Percentiles rank a stretch among this genome's conserved stretches.
Conservation (phyloP, 1,284 basidiomycete genomes). For the Apiotrichum porosum region DNA sequence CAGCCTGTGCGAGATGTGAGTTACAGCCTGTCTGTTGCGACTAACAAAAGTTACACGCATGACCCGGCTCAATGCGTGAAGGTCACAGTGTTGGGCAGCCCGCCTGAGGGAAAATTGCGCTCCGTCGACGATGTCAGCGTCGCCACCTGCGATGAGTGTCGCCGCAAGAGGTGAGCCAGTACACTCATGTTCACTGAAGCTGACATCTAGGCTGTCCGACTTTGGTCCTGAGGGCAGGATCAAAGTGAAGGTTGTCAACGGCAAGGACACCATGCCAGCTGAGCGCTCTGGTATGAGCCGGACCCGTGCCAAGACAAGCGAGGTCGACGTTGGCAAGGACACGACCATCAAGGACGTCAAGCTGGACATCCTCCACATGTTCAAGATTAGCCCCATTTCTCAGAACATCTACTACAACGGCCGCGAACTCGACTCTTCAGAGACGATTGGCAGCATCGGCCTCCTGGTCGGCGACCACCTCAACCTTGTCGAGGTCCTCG, state of each 20-base stretch:
- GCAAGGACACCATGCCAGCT: neutral
- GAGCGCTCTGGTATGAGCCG: neutral
- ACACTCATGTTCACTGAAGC: neutral
- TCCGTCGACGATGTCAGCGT: conserved; percentile 1
- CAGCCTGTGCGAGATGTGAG: conserved; percentile 23
- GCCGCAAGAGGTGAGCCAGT: conserved; percentile 2
- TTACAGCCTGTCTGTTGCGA: neutral
- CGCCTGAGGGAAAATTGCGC: neutral
- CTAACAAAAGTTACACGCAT: conserved; percentile 24
- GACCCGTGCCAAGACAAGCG: neutral
- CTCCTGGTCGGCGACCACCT: conserved; percentile 26
- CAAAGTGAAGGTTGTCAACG: conserved; percentile 15
- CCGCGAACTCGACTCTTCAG: conserved; percentile 19
- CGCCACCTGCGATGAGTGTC: conserved; percentile 14
- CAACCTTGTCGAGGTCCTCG: conserved; percentile 15
- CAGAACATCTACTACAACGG: conserved; percentile 25
- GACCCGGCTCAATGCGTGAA: conserved; percentile 15
- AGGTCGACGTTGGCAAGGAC: conserved; percentile 18
- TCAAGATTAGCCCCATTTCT: conserved; percentile 25
- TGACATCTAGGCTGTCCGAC: conserved; percentile 10
- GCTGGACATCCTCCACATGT: conserved; percentile 19
- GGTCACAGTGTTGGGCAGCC: conserved; percentile 12
- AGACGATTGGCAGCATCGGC: conserved; percentile 30
- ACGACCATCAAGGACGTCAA: conserved; percentile 35
- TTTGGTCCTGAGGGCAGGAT: conserved; percentile 20